phyloP scores from a whole-genome alignment of 2,329 filamentous ascomycete genomes.

The Diaporthe ampelina region DNA sequence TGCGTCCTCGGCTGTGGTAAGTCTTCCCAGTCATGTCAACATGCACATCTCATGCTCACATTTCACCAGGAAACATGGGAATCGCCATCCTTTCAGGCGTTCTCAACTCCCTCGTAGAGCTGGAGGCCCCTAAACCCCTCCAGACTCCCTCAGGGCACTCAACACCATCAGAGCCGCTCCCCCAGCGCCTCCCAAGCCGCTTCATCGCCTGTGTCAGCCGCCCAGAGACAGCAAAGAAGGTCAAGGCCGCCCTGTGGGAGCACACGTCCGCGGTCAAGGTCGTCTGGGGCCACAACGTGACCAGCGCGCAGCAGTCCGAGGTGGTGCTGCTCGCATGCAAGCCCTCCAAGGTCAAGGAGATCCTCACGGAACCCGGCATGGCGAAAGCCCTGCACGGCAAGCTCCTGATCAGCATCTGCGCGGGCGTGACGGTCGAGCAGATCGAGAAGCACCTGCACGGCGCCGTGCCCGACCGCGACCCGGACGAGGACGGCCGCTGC shows the following conservation, averaged over 20 bases:
- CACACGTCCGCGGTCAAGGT: slow-evolving; percentile 75
- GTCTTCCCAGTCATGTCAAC: slow-evolving; percentile 47
- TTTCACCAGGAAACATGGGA: slow-evolving; percentile 80
- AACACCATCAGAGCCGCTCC: slow-evolving; percentile 60
- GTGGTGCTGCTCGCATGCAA: slow-evolving; percentile 86
- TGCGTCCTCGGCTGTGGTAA: slow-evolving; percentile 86
- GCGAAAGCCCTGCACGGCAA: slow-evolving; percentile 81
- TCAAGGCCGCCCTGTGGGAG: slow-evolving; percentile 74
- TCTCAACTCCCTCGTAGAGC: slow-evolving; percentile 74
- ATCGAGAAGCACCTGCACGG: slow-evolving; percentile 76
- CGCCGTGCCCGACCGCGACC: slow-evolving; percentile 61
- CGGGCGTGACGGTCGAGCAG: slow-evolving; percentile 79
- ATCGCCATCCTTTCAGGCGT: slow-evolving; percentile 88
- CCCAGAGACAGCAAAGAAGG: slow-evolving; percentile 76
- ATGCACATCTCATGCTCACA: slow-evolving; percentile 9
- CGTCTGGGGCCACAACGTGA: slow-evolving; percentile 79
- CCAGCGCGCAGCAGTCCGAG: slow-evolving; percentile 76
- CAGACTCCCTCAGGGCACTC: slow-evolving; percentile 60
- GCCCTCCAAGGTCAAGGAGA: slow-evolving; percentile 78
- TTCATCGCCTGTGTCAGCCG: slow-evolving; percentile 88
- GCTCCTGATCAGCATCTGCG: slow-evolving; percentile 84
- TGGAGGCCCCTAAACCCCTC: slow-evolving; percentile 61
- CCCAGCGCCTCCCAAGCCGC: slow-evolving; percentile 74
- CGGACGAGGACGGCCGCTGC: slow-evolving; percentile 64
- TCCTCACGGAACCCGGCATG: slow-evolving; percentile 78